Evolutionary conservation across 257 asterid genomes (phyloP).

Genomic region (Galeopsis tetrahit): DNA sequence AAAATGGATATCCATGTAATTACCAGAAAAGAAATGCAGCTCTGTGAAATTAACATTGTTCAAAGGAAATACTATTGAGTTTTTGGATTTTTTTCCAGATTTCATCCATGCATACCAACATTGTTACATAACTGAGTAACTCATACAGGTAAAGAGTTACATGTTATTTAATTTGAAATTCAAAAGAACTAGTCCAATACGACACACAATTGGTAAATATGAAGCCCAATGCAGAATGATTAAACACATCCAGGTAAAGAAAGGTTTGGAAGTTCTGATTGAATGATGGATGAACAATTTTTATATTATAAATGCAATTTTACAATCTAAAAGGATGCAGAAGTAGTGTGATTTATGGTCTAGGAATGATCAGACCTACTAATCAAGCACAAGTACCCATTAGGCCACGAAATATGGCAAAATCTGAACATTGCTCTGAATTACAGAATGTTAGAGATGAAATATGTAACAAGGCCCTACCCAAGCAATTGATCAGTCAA

Average conservation of each 20-base stretch:
- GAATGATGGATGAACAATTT: background rate
- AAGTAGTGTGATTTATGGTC: too few relatives aligned
- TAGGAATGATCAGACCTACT: too few relatives aligned
- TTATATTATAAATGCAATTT: background rate
- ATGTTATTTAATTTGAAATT: background rate
- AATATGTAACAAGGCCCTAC: too few relatives aligned
- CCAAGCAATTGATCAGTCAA: too few relatives aligned
- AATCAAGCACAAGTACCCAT: background rate
- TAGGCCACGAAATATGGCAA: background rate
- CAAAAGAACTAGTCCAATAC: background rate
- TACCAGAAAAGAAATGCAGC: slow-evolving; percentile 22
- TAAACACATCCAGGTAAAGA: background rate
- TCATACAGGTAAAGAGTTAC: background rate
- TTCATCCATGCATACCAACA: background rate
- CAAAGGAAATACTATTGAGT: background rate
- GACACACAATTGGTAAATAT: background rate
- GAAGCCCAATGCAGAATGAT: background rate
- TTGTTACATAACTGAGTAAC: background rate
- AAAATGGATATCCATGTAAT: slow-evolving; percentile 22
- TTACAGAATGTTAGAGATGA: too few relatives aligned
- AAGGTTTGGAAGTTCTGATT: background rate
- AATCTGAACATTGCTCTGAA: background rate
- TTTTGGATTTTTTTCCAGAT: background rate
- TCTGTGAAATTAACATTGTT: slow-evolving; percentile 10
- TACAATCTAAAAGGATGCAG: background rate